Evolutionary conservation across 2,329 filamentous ascomycete species (phyloP), one percentile per base, ranked within the genome.

Genomic region (Penicillium sp.): DNA sequence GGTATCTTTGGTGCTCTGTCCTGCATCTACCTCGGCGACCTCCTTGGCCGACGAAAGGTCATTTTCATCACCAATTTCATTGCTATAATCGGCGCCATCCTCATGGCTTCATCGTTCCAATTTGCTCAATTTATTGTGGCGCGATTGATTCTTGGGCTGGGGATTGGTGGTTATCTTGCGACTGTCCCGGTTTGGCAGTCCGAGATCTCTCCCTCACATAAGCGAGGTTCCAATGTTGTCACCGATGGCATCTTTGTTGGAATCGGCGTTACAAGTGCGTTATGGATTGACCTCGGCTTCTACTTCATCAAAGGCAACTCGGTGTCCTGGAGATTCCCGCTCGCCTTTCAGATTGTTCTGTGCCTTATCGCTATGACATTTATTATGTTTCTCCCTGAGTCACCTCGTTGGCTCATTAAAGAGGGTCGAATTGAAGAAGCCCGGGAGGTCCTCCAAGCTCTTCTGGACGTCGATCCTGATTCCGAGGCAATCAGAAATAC

Each of bases 151-250:
- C 67, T 77, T 6, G 79, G 79, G 13, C 60, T 74, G 27, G 79
- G 79, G 8, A 70, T 79, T 14, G 79, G 77, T 46, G 73, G 76
- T 72, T 37, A 80, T 74, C 4, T 77, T 45, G 37, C 48, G 48
- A 81, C 78, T 1, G 79, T 80, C 0, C 79, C 79, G 0, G 77
- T 79, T 3, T 82, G 79, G 79, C 79, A 73, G 56, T 67, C 71
- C 0, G 72, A 73, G 37, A 69, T 70, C 9, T 72, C 70, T 0
- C 65, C 57, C 11, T 70, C 79, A 1, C 69, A 74, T 26, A 78
- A 79, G 45, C 76, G 82, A 31, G 82, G 82, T 31, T 70, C 76
- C 0, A 63, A 82, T 24, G 79, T 84, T 41, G 81, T 80, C 21
- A 79, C 82, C 3, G 79, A 81, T 56, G 53, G 53, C 6, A 56